These are phyloP conservation scores for Diaporthe eres DNA, from an alignment of 2,329 filamentous ascomycete genomes.

Conservation along the genomic window DNA sequence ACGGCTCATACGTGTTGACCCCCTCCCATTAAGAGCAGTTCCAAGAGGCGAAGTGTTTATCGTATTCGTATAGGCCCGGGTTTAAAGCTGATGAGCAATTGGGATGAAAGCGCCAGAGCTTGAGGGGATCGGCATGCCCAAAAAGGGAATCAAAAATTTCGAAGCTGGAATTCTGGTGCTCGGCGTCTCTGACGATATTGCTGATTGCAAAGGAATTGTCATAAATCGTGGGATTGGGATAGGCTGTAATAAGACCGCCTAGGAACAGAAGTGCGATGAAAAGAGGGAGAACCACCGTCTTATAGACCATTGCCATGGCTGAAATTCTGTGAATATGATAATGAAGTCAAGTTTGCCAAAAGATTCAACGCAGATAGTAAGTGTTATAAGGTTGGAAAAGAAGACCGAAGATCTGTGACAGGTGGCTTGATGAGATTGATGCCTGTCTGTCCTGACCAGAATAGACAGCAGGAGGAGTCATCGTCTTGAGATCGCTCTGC, in stretches of 20 bases:
- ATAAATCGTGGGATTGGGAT: not conserved
- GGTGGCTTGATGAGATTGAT: not conserved
- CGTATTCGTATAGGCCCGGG: no score
- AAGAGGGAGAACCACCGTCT: not conserved
- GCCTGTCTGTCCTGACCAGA: not conserved
- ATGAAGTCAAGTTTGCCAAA: accelerated
- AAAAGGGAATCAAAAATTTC: not conserved
- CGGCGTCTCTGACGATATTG: no score
- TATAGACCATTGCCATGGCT: not conserved
- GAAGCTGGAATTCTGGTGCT: not conserved
- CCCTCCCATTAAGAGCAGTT: no score
- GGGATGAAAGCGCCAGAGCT: not conserved
- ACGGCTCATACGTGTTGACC: no score
- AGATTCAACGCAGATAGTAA: accelerated
- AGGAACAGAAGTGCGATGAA: not conserved
- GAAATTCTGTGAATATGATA: no score
- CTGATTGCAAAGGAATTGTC: not conserved
- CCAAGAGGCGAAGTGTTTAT: no score
- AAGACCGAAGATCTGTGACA: not conserved
- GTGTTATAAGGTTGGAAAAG: not conserved
- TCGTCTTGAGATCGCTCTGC: not conserved
- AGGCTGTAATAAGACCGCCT: not conserved
- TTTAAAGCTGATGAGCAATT: not conserved
- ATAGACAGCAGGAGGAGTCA: not conserved
- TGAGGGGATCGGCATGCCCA: not conserved